Percentiles rank a stretch among this genome's conserved stretches.
Conservation (phyloP, 108 stramenopile species). For the Poteriospumella lacustris region DNA sequence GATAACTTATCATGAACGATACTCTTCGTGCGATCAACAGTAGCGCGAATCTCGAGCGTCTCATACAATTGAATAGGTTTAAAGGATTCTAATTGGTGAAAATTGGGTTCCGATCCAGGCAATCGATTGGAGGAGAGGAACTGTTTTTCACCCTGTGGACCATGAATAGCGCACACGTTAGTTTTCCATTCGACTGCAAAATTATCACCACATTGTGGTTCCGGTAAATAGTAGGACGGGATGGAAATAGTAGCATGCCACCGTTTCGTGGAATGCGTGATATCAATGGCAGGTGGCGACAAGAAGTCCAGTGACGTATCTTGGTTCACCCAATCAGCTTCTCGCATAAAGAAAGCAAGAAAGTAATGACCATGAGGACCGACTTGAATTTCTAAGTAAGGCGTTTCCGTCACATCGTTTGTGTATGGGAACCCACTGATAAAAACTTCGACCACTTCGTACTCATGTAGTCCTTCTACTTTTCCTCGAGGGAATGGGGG, state of each 20-base stretch:
- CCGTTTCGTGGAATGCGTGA: not conserved
- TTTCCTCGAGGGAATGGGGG: not conserved
- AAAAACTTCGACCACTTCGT: conserved; percentile 20
- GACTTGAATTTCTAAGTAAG: conserved; percentile 1
- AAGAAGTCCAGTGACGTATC: not conserved
- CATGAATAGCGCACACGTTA: not conserved
- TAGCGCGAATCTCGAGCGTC: not conserved
- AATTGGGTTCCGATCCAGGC: not conserved
- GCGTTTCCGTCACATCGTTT: not conserved
- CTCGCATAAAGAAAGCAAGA: not conserved
- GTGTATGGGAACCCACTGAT: not conserved
- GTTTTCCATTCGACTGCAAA: not conserved
- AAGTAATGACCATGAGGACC: conserved; percentile 12
- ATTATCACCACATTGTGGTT: not conserved
- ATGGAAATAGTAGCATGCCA: not conserved
- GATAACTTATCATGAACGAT: not conserved
- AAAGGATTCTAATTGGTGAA: not conserved
- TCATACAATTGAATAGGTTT: not conserved
- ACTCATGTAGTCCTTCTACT: not conserved
- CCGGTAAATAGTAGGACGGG: not conserved
- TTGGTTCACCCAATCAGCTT: conserved; percentile 16
- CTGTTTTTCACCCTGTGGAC: not conserved
- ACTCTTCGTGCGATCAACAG: conserved; percentile 10
- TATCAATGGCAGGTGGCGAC: not conserved
- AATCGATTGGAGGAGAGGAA: not conserved